Percentiles rank a stretch among this genome's conserved stretches.
These are phyloP conservation scores for Chernovozyma sophiae-reginae DNA, from an alignment of 1,139 yeast genomes.

Conservation along the genomic window DNA sequence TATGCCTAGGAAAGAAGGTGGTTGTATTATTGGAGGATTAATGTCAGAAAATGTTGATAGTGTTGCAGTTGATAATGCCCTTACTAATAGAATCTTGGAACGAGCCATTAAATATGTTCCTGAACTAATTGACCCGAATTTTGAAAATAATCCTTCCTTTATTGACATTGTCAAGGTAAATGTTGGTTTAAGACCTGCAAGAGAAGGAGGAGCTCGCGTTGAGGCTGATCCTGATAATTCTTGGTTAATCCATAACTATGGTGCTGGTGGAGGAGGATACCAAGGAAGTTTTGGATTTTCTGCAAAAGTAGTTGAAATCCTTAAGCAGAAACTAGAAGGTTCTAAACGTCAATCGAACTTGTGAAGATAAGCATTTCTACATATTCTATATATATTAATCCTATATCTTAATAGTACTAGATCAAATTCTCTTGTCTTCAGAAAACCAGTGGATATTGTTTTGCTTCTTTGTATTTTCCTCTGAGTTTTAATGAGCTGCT, in stretches of 20 bases:
- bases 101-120: slow-evolving; percentile 44
- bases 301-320: slow-evolving; percentile 20
- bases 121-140: slow-evolving; percentile 30
- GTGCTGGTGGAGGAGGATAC: slow-evolving; percentile 54
- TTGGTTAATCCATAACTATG: slow-evolving; percentile 48
- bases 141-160: slow-evolving; percentile 28
- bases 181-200: slow-evolving; percentile 48
- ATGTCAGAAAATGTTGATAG: slow-evolving; percentile 23
- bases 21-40: slow-evolving; percentile 51
- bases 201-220: slow-evolving; percentile 43
- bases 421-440: too few species aligned
- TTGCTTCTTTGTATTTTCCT: too few species aligned
- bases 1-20: slow-evolving; percentile 55
- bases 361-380: too few species aligned
- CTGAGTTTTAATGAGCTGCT: too few species aligned
- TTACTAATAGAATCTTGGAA: slow-evolving; percentile 34
- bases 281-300: slow-evolving; percentile 47
- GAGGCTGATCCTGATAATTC: slow-evolving; percentile 27
- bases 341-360: too few species aligned
- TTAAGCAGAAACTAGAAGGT: slow-evolving; percentile 1
- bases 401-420: too few species aligned
- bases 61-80: slow-evolving; percentile 27
- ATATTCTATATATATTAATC: too few species aligned
- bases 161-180: slow-evolving; percentile 37
- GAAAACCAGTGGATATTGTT: too few species aligned